phyloP scores from a whole-genome alignment of 2,329 filamentous ascomycete species.

The Botrytis pseudocinerea region DNA sequence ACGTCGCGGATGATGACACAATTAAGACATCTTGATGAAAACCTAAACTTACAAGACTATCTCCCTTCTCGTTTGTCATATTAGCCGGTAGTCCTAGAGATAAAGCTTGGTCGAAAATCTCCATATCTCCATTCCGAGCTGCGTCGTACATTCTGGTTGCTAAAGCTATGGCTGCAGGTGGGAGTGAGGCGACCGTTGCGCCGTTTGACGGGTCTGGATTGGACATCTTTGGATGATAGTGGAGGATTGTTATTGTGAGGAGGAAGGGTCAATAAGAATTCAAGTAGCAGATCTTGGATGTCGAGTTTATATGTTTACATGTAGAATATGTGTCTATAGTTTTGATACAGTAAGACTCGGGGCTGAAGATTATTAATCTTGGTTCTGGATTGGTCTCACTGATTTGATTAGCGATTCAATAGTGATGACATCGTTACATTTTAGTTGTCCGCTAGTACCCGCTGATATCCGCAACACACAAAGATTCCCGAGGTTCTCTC shows the following conservation, averaged over 20 bases:
- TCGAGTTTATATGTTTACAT: background rate
- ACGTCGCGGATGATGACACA: background rate
- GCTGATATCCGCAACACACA: background rate
- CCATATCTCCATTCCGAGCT: constrained; percentile 59
- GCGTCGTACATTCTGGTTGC: constrained; percentile 67
- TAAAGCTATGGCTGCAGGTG: constrained; percentile 65
- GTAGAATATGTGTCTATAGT: background rate
- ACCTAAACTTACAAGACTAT: constrained; percentile 57
- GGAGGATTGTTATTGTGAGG: background rate
- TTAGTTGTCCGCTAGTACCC: background rate
- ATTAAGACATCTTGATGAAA: too few relatives aligned
- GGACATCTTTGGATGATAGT: background rate
- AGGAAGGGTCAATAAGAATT: background rate
- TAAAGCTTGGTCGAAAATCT: constrained; percentile 63
- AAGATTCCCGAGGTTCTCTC: background rate
- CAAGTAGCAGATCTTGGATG: background rate
- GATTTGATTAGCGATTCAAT: background rate
- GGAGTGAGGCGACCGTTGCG: constrained; percentile 42
- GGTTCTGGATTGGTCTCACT: background rate
- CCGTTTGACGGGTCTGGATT: background rate
- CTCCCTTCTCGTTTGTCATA: constrained; percentile 71
- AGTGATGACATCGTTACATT: constrained; percentile 8
- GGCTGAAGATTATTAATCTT: constrained; percentile 14
- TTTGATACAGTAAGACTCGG: background rate
- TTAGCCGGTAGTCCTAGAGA: constrained; percentile 66